A percentile compares a stretch with the other conserved stretches of the same genome.
phyloP scores from a whole-genome alignment of 2,329 filamentous ascomycete genomes.

The Diaporthe sp. region DNA sequence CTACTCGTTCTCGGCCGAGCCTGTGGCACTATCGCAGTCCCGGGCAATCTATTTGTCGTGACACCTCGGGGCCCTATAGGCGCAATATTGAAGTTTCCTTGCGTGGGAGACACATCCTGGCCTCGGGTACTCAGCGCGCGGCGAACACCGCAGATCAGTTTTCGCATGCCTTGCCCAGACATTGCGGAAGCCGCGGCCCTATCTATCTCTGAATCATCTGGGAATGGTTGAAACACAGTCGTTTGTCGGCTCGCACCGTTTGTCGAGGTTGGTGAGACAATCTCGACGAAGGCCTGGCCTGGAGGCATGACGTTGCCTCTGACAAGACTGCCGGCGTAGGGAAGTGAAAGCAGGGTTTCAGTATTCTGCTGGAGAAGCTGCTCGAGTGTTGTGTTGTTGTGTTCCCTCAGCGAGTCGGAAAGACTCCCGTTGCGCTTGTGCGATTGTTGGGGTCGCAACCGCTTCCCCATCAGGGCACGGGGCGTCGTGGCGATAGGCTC shows the following conservation, averaged over 20 bases:
- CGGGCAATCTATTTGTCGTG: slow-evolving; percentile 68
- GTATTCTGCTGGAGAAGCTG: slow-evolving; percentile 60
- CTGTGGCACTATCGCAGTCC: slow-evolving; percentile 70
- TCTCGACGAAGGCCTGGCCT: slow-evolving; percentile 81
- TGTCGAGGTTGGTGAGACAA: slow-evolving; percentile 63
- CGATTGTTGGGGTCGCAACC: slow-evolving; percentile 62
- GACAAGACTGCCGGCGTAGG: slow-evolving; percentile 85
- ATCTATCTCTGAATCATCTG: slow-evolving; percentile 48
- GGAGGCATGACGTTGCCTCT: slow-evolving; percentile 88
- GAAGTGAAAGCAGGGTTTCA: slow-evolving; percentile 70
- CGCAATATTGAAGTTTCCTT: slow-evolving; percentile 60
- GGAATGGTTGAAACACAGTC: slow-evolving; percentile 59
- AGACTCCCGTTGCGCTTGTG: slow-evolving; percentile 91
- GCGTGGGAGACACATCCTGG: slow-evolving; percentile 54
- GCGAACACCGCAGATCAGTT: slow-evolving; percentile 85
- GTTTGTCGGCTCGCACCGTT: slow-evolving; percentile 61
- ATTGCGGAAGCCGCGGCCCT: slow-evolving; percentile 66
- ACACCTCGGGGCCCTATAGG: slow-evolving; percentile 62
- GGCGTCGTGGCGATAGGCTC: slow-evolving; percentile 69
- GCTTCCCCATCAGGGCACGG: slow-evolving; percentile 67
- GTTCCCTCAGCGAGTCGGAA: slow-evolving; percentile 84
- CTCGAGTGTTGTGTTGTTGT: slow-evolving; percentile 58
- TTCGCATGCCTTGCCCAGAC: slow-evolving; percentile 83
- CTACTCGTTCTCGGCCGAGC: slow-evolving; percentile 56
- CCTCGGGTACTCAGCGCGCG: slow-evolving; percentile 77